These are phyloP conservation scores for Bretziella fagacearum DNA, from an alignment of 2,329 filamentous ascomycete species.

Conservation along the genomic window DNA sequence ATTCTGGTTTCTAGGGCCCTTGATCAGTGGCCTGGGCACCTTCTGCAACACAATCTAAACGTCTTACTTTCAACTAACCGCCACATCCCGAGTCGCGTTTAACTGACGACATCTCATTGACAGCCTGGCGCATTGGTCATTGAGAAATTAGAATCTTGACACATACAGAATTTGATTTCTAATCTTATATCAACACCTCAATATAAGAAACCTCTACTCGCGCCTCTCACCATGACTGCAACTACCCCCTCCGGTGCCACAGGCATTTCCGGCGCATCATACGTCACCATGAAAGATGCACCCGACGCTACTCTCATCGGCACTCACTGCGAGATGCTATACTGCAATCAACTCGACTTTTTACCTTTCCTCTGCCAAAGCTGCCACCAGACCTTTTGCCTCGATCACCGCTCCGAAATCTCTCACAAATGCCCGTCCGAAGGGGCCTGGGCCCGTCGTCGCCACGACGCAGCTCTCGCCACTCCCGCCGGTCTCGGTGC, in stretches of 20 bases:
- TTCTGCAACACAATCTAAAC: no score
- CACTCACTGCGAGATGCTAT: constrained; percentile 75
- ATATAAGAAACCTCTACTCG: no score
- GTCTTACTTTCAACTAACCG: no score
- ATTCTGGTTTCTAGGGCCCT: no score
- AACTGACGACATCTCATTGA: no score
- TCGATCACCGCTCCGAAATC: constrained; percentile 79
- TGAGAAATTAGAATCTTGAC: no score
- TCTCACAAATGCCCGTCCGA: constrained; percentile 51
- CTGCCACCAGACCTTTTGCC: constrained; percentile 70
- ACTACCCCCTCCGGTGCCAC: constrained; percentile 7
- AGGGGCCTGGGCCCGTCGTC: constrained; percentile 45
- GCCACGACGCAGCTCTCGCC: constrained; percentile 32
- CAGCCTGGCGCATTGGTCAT: no score
- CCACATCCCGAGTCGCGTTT: no score
- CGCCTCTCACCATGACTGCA: neutral
- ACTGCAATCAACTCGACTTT: constrained; percentile 92
- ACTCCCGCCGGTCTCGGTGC: constrained; percentile 37
- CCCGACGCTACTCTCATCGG: constrained; percentile 72
- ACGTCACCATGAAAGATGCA: constrained; percentile 53
- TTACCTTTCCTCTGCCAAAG: constrained; percentile 88
- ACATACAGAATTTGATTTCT: no score
- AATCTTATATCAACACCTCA: no score
- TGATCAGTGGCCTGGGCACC: no score
- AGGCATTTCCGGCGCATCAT: no score